Base-by-base conservation (phyloP, 495 filamentous ascomycete species). In the Aspergillus bridgeri region DNA sequence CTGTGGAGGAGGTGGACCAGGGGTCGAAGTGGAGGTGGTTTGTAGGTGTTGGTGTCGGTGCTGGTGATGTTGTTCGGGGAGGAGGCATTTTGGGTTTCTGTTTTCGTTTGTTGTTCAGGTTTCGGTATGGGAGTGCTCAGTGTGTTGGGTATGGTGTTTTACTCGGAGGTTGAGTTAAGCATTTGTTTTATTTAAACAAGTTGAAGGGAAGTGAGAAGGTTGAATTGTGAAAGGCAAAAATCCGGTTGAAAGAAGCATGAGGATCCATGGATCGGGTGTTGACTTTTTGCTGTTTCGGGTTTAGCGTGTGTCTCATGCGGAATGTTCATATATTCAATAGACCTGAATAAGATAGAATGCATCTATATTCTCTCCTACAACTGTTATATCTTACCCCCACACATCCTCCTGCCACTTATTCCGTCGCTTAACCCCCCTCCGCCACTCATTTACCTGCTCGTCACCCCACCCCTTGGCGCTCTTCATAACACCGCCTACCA, bases 1-100 rank as follows among this genome's bases (percentile, higher is more conserved):
- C 92, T 6, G 89, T 86, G 0, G 87, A 83, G 17, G 82, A 83
- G 20, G 88, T 87, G 71, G 91, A 92, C 89, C 89, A 96, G 29
- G 88, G 76, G 66, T 96, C 91, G 70, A 90, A 92, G 59, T 70
- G 62, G 45, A 73, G 71, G 63, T 79, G 75, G 51, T 82, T 81
- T 27, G 55, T 20, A 48, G 15, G 46, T 49, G 43, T 48, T 49
- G 44, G 15, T 45, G n/a, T 54, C 47, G 48, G 15, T 15, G 18
- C 18, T 51, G 48, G 1, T 44, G 25, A 6, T 50, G 29, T 43
- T 25, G 13, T 21, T 50, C 22, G 47, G 7, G 47, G 29, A 19
- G 19, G 11, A 45, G 44, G 49, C 22, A 25, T 33, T 23, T 3
- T 27, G 25, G 43, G 43, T 18, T 46, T 8, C 2, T 3, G 43